These are phyloP conservation scores for Backusella liffmaniae DNA, from an alignment of 192 early-diverging fungal species.

Conservation along the genomic window DNA sequence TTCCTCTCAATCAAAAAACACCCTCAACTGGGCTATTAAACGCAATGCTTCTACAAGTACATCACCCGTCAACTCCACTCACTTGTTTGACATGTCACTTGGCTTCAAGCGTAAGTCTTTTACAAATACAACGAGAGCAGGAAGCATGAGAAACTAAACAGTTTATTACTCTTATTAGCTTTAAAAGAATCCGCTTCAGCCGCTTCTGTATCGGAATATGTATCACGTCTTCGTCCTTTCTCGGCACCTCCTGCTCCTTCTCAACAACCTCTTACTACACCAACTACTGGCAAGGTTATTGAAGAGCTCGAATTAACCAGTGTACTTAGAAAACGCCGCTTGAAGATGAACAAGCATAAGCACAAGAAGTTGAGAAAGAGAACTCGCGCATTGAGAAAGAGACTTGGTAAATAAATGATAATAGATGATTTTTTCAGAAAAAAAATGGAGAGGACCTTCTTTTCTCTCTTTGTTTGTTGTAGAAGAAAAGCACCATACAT, in stretches of 20 bases:
- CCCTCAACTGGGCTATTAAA: background rate
- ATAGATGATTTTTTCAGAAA: background rate
- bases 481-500: background rate
- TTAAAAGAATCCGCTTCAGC: constrained; percentile 8
- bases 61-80: background rate
- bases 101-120: constrained; percentile 4
- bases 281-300: background rate
- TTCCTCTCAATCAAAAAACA: background rate
- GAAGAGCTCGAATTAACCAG: constrained; percentile 63
- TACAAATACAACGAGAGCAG: background rate
- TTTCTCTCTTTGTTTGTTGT: background rate
- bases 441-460: background rate
- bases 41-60: constrained; percentile 1
- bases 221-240: constrained; percentile 25
- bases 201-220: constrained; percentile 15
- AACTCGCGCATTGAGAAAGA: constrained; percentile 72
- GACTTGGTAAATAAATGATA: constrained; percentile 63
- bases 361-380: constrained; percentile 84
- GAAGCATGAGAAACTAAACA: background rate
- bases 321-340: constrained; percentile 78
- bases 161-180: background rate
- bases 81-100: constrained; percentile 7
- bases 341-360: constrained; percentile 98
- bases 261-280: constrained; percentile 8
- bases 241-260: constrained; percentile 17